Conservation (phyloP, 345 rosid genomes). For the Euphorbia pulcherrima region DNA sequence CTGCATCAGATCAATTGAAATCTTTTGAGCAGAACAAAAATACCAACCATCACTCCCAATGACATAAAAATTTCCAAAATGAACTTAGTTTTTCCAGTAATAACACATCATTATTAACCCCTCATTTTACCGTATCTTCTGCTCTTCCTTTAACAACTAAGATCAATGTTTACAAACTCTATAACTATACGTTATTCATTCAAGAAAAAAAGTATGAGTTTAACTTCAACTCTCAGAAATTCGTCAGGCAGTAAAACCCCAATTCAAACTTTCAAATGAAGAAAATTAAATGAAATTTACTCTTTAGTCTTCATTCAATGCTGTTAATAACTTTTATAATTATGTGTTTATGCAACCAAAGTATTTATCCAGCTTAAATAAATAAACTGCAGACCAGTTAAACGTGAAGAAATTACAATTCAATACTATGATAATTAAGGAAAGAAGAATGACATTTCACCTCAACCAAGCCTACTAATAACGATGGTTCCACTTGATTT, state of each 20-base stretch:
- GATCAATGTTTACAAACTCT: neutral
- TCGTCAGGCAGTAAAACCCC: neutral
- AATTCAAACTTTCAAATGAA: neutral
- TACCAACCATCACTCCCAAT: neutral
- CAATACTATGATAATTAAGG: neutral
- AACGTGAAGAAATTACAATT: neutral
- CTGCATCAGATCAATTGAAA: slow-evolving; percentile 20
- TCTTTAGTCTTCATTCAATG: no score
- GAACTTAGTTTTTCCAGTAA: neutral
- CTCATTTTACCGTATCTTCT: no score
- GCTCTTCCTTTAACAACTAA: no score
- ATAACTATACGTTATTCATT: neutral
- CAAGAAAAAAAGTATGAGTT: neutral
- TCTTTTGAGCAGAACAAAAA: neutral
- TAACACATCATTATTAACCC: neutral
- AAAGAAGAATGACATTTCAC: neutral
- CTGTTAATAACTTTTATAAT: neutral
- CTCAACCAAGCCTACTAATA: neutral
- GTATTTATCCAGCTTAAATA: no score
- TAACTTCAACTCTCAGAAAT: neutral
- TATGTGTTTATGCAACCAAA: neutral
- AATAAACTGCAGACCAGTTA: neutral
- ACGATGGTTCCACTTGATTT: neutral
- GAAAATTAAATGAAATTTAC: neutral
- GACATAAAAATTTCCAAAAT: neutral